phyloP scores from a whole-genome alignment of 495 filamentous ascomycete genomes.

The Trichodelitschia bisporula region DNA sequence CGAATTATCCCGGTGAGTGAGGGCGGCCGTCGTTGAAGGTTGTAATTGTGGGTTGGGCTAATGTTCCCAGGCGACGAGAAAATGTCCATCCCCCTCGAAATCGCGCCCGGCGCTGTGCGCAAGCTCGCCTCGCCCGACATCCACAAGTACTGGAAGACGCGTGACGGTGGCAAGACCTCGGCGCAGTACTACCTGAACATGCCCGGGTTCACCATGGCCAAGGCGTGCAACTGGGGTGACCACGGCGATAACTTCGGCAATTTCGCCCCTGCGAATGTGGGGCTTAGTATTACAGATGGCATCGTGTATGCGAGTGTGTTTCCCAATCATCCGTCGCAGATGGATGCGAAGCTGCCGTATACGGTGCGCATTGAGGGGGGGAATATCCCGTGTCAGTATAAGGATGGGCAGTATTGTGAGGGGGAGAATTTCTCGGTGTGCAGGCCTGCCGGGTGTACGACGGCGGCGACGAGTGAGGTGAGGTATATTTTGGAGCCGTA shows the following conservation, averaged over 20 bases:
- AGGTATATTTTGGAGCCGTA: no score
- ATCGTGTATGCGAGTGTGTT: constrained; percentile 64
- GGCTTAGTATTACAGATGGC: constrained; percentile 40
- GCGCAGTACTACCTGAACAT: constrained; percentile 97
- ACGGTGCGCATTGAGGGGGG: constrained; percentile 45
- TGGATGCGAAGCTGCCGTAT: constrained; percentile 37
- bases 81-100: constrained; percentile 54
- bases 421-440: no score
- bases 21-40: not conserved
- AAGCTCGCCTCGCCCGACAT: constrained; percentile 51
- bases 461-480: no score
- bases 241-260: constrained; percentile 38
- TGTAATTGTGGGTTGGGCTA: no score
- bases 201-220: constrained; percentile 32
- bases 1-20: constrained; percentile 65
- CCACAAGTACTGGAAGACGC: constrained; percentile 46
- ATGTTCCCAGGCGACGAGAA: constrained; percentile 31
- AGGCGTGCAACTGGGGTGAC: constrained; percentile 63
- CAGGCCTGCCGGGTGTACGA: no score
- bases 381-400: constrained; percentile 45
- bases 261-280: constrained; percentile 74
- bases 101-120: constrained; percentile 26
- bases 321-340: constrained; percentile 36
- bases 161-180: constrained; percentile 46
- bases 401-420: constrained; percentile 35